Percentiles rank a stretch among this genome's conserved stretches.
phyloP scores from a whole-genome alignment of 352 stramenopile species.

The Phytophthora quininea region DNA sequence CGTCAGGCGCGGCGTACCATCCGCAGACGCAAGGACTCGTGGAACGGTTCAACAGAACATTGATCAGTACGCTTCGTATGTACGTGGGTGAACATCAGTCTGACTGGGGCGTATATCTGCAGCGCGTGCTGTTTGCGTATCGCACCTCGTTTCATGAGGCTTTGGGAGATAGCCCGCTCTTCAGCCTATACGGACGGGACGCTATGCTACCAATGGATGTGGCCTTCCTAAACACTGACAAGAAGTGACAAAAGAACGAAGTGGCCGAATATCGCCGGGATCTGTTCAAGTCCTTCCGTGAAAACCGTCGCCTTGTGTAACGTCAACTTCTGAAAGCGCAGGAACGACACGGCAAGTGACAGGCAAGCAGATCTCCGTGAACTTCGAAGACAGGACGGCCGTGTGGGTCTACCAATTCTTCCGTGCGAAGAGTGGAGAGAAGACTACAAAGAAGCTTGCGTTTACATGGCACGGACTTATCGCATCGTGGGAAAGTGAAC shows the following conservation, averaged over 20 bases:
- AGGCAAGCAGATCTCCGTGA: neutral
- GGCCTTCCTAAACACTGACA: slow-evolving; percentile 4
- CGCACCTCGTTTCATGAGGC: slow-evolving; percentile 6
- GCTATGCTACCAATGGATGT: neutral
- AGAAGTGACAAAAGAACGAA: slow-evolving; percentile 2
- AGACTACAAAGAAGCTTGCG: neutral
- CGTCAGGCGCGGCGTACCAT: slow-evolving; percentile 5
- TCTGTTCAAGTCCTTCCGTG: neutral
- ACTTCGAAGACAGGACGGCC: neutral
- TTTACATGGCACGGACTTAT: neutral
- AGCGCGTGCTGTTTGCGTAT: slow-evolving; percentile 9
- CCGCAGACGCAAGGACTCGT: slow-evolving; percentile 11
- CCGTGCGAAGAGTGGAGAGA: neutral
- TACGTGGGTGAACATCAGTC: slow-evolving; percentile 6
- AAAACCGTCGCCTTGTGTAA: neutral
- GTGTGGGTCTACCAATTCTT: neutral
- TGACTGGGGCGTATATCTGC: slow-evolving; percentile 7
- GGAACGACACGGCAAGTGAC: neutral
- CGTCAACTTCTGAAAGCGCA: slow-evolving; percentile 1
- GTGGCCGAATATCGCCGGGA: neutral
- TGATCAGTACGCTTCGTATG: slow-evolving; percentile 7
- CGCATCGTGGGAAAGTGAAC: neutral
- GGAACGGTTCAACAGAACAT: slow-evolving; percentile 8
- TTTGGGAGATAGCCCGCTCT: slow-evolving; percentile 2
- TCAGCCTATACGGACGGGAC: slow-evolving; percentile 6